Evolutionary conservation across 192 early-diverging fungal species (phyloP).

Genomic region (Chytriomyces sp.): DNA sequence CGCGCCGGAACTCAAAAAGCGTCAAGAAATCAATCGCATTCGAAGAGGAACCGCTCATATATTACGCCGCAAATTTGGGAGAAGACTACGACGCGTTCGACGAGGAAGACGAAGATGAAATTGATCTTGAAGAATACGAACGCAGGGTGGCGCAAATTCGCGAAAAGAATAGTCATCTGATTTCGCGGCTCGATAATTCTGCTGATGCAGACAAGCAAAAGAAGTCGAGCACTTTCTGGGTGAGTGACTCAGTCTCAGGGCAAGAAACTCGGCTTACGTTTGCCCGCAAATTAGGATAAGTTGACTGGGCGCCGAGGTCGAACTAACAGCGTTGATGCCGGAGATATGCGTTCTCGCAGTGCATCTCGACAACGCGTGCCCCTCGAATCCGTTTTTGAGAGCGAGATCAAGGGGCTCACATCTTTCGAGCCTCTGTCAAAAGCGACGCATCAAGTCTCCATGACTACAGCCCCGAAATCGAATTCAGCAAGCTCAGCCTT

Average conservation of each 20-base stretch:
- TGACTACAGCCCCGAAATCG: not conserved
- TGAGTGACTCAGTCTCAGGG: not conserved
- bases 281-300: not conserved
- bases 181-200: not conserved
- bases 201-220: not conserved
- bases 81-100: constrained; percentile 31
- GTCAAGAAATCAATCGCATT: not conserved
- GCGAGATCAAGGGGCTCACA: not conserved
- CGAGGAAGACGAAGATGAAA: constrained; percentile 37
- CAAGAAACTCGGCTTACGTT: not conserved
- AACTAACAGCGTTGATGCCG: not conserved
- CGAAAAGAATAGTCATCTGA: not conserved
- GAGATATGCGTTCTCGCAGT: no score
- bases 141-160: constrained; percentile 21
- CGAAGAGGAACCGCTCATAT: not conserved
- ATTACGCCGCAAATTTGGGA: not conserved
- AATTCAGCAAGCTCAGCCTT: not conserved
- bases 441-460: not conserved
- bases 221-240: constrained; percentile 7
- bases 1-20: not conserved
- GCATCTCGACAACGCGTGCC: not conserved
- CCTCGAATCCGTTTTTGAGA: not conserved
- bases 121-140: constrained; percentile 34
- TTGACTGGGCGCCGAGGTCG: not conserved
- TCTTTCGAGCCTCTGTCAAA: not conserved